These are phyloP conservation scores for Boechera stricta DNA, from an alignment of 345 rosid genomes.

Conservation along the genomic window DNA sequence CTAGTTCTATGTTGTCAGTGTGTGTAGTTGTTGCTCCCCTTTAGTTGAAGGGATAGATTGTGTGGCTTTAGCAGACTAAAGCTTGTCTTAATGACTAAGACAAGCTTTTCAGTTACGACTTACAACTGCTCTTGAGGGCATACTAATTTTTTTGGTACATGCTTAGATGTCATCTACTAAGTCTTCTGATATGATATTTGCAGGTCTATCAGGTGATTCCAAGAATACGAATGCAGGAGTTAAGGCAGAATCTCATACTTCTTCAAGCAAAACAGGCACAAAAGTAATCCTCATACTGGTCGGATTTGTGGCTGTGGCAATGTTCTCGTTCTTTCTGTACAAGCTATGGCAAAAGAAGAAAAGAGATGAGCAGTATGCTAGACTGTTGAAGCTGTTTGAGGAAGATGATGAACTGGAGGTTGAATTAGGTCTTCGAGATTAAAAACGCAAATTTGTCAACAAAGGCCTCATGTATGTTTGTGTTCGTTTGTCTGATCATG, in stretches of 20 bases:
- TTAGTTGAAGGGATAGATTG: not conserved
- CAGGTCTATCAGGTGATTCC: constrained; percentile 64
- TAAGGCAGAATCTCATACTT: constrained; percentile 50
- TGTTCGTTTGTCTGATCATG: constrained; percentile 7
- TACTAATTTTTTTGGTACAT: not conserved
- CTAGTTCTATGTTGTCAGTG: constrained; percentile 17
- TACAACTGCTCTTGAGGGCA: not conserved
- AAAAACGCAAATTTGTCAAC: constrained; percentile 34
- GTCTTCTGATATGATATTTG: constrained; percentile 24
- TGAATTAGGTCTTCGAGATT: constrained; percentile 92
- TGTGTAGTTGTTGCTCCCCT: constrained; percentile 6
- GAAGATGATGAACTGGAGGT: constrained; percentile 98
- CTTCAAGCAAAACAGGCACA: constrained; percentile 58
- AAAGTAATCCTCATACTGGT: constrained; percentile 57
- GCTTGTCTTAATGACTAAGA: not conserved
- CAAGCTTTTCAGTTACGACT: not conserved
- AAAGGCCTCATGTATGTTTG: constrained; percentile 21
- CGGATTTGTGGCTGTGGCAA: constrained; percentile 56
- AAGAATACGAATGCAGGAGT: constrained; percentile 50
- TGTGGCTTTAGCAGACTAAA: not conserved
- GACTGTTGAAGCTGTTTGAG: constrained; percentile 90
- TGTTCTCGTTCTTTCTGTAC: constrained; percentile 70
- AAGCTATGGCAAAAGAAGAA: constrained; percentile 98
- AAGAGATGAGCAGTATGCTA: constrained; percentile 95
- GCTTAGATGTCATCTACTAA: constrained; percentile 1